phyloP scores from a whole-genome alignment of 2,329 filamentous ascomycete genomes.

The Metarhizium rileyi region DNA sequence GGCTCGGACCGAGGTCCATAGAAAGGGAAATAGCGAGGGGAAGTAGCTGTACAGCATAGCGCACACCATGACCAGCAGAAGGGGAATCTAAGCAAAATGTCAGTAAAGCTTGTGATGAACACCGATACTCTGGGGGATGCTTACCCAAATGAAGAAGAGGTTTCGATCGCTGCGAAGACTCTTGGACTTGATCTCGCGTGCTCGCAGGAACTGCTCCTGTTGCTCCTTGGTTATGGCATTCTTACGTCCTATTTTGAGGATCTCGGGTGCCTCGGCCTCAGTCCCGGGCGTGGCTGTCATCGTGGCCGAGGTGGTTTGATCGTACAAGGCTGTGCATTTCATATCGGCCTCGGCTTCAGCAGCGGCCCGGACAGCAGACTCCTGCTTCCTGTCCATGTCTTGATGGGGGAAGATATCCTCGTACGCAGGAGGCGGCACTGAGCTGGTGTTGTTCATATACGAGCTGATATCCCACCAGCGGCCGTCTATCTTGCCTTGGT shows the following conservation, averaged over 20 bases:
- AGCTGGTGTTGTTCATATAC: slow-evolving; percentile 31
- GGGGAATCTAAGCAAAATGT: slow-evolving; percentile 33
- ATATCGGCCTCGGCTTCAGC: slow-evolving; percentile 48
- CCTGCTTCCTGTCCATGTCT: slow-evolving; percentile 45
- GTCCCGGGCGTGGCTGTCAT: slow-evolving; percentile 25
- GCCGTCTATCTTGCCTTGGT: slow-evolving; percentile 35
- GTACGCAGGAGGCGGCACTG: slow-evolving; percentile 61
- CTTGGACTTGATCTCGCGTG: slow-evolving; percentile 53
- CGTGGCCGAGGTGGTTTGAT: slow-evolving; percentile 23
- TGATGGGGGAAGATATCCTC: slow-evolving; percentile 64
- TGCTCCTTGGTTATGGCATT: slow-evolving; percentile 56
- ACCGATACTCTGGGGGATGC: slow-evolving; percentile 11
- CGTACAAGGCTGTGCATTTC: slow-evolving; percentile 46
- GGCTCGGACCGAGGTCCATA: slow-evolving; percentile 23
- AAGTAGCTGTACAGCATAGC: slow-evolving; percentile 42
- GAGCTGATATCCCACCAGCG: slow-evolving; percentile 62
- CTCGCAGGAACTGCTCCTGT: slow-evolving; percentile 51
- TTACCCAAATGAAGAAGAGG: slow-evolving; percentile 60
- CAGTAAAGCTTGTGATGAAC: not conserved
- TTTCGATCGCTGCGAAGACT: slow-evolving; percentile 53
- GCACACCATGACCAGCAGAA: slow-evolving; percentile 37
- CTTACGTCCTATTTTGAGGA: slow-evolving; percentile 53
- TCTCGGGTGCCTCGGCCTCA: slow-evolving; percentile 28
- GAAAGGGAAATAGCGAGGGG: slow-evolving; percentile 34
- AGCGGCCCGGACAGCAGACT: slow-evolving; percentile 47